These are phyloP conservation scores for Achaetomiella virescens DNA, from an alignment of 495 filamentous ascomycete species.

Conservation along the genomic window DNA sequence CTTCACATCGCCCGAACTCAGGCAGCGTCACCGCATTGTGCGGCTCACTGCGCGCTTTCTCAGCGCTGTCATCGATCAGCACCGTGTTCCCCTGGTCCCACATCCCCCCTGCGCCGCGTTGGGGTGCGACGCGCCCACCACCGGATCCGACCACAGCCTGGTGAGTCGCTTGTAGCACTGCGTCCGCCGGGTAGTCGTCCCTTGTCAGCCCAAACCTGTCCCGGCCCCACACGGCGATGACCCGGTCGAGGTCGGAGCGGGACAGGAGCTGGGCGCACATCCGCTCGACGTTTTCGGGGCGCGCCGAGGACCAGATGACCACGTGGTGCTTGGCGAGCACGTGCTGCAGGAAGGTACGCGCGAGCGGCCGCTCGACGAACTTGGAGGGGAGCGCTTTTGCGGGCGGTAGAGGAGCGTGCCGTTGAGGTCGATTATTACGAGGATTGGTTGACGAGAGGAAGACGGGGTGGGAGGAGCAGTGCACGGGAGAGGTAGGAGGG, in stretches of 20 bases:
- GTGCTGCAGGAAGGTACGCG: constrained; percentile 60
- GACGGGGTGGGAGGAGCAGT: constrained; percentile 13
- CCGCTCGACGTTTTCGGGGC: constrained; percentile 55
- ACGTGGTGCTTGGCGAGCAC: constrained; percentile 63
- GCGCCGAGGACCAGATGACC: constrained; percentile 88
- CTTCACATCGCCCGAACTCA: constrained; percentile 54
- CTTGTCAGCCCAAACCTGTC: constrained; percentile 63
- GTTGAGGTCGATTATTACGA: constrained; percentile 88
- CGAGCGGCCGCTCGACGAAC: constrained; percentile 57
- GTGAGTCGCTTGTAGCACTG: constrained; percentile 84
- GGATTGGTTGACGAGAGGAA: constrained; percentile 42
- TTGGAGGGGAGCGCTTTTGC: constrained; percentile 37
- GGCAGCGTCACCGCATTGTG: constrained; percentile 75
- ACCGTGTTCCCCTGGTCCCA: constrained; percentile 88
- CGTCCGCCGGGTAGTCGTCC: constrained; percentile 60
- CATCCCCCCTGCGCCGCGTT: constrained; percentile 16
- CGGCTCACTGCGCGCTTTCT: constrained; percentile 79
- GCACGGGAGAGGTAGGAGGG: constrained; percentile 33
- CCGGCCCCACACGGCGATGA: constrained; percentile 74
- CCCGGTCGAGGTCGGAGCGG: constrained; percentile 26
- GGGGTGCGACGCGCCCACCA: constrained; percentile 43
- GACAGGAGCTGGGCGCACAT: constrained; percentile 55
- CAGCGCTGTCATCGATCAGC: constrained; percentile 72
- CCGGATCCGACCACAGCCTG: constrained; percentile 58
- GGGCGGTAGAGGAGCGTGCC: constrained; percentile 78